phyloP scores from a whole-genome alignment of 345 rosid genomes.

The Adansonia digitata region DNA sequence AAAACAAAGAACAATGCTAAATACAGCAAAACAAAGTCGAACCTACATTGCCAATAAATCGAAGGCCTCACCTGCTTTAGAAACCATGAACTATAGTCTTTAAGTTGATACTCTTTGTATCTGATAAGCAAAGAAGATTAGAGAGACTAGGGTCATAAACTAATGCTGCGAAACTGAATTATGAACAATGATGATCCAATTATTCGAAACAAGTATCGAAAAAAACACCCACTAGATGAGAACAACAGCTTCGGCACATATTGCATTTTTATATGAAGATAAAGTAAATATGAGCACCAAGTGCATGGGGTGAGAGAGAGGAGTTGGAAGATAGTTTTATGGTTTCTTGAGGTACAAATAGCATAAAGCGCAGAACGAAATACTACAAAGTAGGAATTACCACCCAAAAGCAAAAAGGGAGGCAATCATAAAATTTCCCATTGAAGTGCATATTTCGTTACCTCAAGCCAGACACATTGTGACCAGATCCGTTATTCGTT shows the following conservation, averaged over 20 bases:
- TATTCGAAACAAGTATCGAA: not conserved
- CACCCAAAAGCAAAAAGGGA: not conserved
- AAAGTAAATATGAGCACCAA: not conserved
- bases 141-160: not conserved
- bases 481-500: slow-evolving; percentile 88
- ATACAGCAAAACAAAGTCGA: not conserved
- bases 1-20: slow-evolving; percentile 8
- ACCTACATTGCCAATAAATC: not conserved
- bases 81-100: slow-evolving; percentile 93
- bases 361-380: not conserved
- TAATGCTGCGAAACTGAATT: not conserved
- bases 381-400: not conserved
- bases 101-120: slow-evolving; percentile 91
- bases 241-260: not conserved
- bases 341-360: not conserved
- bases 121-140: slow-evolving; percentile 32
- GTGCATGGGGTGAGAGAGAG: not conserved
- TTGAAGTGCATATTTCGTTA: slow-evolving; percentile 25
- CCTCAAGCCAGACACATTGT: slow-evolving; percentile 64
- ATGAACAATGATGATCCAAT: not conserved
- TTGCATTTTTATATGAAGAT: not conserved
- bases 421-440: not conserved
- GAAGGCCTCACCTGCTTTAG: slow-evolving; percentile 49
- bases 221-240: not conserved
- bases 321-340: not conserved